Percentiles rank a stretch among this genome's conserved stretches.
Conservation (phyloP, 2,329 filamentous ascomycete species). For the Colletotrichum zoysiae region DNA sequence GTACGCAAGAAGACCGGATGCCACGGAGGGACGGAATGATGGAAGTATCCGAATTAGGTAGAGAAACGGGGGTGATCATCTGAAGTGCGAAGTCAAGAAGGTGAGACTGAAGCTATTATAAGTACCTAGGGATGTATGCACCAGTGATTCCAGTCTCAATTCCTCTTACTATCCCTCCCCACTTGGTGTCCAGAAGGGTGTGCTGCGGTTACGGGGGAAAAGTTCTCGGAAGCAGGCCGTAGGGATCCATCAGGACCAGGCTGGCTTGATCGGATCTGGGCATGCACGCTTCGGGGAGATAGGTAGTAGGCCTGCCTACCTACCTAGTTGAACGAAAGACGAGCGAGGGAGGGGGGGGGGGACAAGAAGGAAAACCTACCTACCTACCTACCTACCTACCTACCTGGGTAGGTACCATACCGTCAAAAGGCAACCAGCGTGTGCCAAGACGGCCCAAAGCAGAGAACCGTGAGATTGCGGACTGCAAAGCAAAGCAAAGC, state of each 20-base stretch:
- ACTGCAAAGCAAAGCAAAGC: background rate
- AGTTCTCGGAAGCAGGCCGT: conserved; percentile 9
- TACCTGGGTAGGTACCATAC: too few relatives aligned
- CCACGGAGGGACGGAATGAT: conserved; percentile 6
- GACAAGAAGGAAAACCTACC: background rate
- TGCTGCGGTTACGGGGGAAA: background rate
- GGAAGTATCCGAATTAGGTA: background rate
- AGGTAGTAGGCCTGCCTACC: background rate
- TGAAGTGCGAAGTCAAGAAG: background rate
- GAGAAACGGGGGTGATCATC: conserved; percentile 23
- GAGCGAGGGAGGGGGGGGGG: background rate
- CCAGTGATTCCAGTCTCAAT: conserved; percentile 7
- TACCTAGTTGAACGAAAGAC: background rate
- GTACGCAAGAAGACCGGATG: background rate
- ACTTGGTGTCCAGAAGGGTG: conserved; percentile 12
- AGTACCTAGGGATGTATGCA: conserved; percentile 15
- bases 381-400: too few relatives aligned
- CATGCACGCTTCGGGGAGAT: background rate
- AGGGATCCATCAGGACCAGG: background rate
- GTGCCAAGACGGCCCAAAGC: conserved; percentile 1
- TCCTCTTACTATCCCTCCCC: conserved; percentile 16
- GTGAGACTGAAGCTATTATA: conserved; percentile 22
- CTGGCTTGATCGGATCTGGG: background rate
- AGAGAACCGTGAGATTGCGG: background rate
- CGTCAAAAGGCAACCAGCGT: background rate